These are phyloP conservation scores for Russula abietina DNA, from an alignment of 768 basidiomycete genomes.

Conservation along the genomic window DNA sequence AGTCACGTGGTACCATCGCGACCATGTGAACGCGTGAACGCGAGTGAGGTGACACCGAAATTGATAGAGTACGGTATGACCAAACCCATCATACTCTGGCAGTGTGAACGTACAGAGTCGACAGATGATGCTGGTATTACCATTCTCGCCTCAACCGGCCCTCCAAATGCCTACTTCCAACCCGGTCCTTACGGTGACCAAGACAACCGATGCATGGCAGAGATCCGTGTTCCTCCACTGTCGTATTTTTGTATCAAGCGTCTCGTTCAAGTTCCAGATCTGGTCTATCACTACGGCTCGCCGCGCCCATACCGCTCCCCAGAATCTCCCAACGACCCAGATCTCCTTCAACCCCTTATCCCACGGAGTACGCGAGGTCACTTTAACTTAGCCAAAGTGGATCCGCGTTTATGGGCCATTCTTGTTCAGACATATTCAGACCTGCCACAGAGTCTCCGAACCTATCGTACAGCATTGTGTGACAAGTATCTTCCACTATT, in stretches of 20 bases:
- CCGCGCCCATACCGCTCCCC: constrained; percentile 35
- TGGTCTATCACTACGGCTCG: constrained; percentile 35
- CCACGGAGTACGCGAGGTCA: constrained; percentile 27
- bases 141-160: constrained; percentile 13
- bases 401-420: constrained; percentile 58
- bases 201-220: not conserved
- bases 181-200: constrained; percentile 19
- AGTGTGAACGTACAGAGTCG: not conserved
- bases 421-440: constrained; percentile 53
- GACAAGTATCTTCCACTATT: constrained; percentile 51
- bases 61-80: not conserved
- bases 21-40: not conserved
- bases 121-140: constrained; percentile 23
- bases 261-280: constrained; percentile 42
- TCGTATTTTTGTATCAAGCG: constrained; percentile 44
- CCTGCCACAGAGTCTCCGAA: constrained; percentile 41
- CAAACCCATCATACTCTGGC: constrained; percentile 23
- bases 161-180: constrained; percentile 16
- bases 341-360: constrained; percentile 40
- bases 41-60: too few species aligned
- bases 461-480: constrained; percentile 46
- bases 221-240: constrained; percentile 43
- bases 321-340: constrained; percentile 24
- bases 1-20: constrained; percentile 3
- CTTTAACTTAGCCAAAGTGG: constrained; percentile 30